Percentiles rank a stretch among this genome's conserved stretches.
Conservation (phyloP, 2,329 filamentous ascomycete species). For the Clarireedia hainanense region DNA sequence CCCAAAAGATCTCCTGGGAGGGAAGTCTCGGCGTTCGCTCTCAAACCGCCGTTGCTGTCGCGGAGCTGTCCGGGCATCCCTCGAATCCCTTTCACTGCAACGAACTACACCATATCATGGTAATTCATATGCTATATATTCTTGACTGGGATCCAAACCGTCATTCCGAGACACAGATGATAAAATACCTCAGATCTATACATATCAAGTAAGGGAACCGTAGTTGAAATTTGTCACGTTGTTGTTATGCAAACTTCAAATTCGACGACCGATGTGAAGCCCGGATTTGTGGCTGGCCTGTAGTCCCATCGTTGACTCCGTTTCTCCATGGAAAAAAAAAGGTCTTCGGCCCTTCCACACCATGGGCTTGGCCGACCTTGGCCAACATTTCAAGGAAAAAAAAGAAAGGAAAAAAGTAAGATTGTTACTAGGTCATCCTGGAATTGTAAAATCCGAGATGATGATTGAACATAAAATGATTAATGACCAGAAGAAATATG, state of each 20-base stretch:
- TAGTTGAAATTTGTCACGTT: no score
- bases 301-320: no score
- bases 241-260: not conserved
- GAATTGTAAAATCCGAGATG: not conserved
- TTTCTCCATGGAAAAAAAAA: not conserved
- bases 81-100: not conserved
- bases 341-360: not conserved
- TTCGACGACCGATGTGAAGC: not conserved
- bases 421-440: not conserved
- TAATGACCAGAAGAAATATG: not conserved
- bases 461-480: not conserved
- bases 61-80: not conserved
- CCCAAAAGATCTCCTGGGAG: not conserved
- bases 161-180: not conserved
- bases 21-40: not conserved
- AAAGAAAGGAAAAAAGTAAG: not conserved
- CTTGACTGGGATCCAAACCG: not conserved
- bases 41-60: not conserved
- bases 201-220: no score
- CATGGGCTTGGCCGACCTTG: not conserved
- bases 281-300: no score
- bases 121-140: not conserved
- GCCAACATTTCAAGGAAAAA: not conserved
- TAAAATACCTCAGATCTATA: no score
- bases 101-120: not conserved